phyloP scores from a whole-genome alignment of 805 yeast genomes.

The Scheffersomyces spartinae region DNA sequence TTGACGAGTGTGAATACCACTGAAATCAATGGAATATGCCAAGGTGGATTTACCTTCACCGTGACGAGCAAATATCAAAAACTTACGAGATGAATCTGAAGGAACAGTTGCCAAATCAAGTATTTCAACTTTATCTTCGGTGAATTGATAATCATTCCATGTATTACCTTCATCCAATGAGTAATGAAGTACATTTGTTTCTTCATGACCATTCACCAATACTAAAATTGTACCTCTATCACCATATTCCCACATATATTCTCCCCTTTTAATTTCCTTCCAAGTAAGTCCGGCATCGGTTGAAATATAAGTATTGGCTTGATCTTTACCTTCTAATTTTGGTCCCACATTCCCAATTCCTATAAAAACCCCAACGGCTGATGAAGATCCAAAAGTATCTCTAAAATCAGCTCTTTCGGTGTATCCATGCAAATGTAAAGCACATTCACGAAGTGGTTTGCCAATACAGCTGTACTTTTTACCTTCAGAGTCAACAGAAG shows the following conservation, averaged over 20 bases:
- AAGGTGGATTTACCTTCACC: constrained; percentile 32
- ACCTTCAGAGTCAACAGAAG: constrained; percentile 50
- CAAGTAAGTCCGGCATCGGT: constrained; percentile 89
- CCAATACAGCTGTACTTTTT: constrained; percentile 43
- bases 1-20: constrained; percentile 23
- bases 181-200: constrained; percentile 48
- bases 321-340: constrained; percentile 32
- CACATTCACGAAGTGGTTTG: constrained; percentile 45
- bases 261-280: constrained; percentile 67
- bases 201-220: constrained; percentile 46
- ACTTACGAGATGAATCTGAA: constrained; percentile 75
- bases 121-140: constrained; percentile 43
- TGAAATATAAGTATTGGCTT: constrained; percentile 64
- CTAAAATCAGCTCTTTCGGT: constrained; percentile 78
- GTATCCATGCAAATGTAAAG: constrained; percentile 79
- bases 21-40: constrained; percentile 27
- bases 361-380: constrained; percentile 80
- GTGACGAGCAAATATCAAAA: constrained; percentile 45
- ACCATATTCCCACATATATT: constrained; percentile 89
- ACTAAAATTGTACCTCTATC: constrained; percentile 87
- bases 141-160: constrained; percentile 61
- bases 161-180: constrained; percentile 72
- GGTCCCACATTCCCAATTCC: constrained; percentile 93
- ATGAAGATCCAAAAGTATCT: constrained; percentile 77
- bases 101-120: constrained; percentile 84